Conservation (phyloP, 2,329 filamentous ascomycete genomes). For the Diaporthe ilicicola region DNA sequence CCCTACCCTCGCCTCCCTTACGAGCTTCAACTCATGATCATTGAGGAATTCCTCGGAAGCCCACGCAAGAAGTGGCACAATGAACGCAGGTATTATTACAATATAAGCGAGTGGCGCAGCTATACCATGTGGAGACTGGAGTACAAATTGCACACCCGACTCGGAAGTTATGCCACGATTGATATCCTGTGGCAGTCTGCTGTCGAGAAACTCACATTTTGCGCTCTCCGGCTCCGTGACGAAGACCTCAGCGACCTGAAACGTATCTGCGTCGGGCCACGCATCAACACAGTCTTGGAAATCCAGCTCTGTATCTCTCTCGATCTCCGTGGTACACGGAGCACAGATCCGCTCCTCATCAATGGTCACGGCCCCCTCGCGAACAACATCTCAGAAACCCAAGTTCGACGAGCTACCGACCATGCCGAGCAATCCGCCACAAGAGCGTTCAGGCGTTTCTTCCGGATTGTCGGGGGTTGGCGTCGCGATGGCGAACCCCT, state of each 20-base stretch:
- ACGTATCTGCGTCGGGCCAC: neutral
- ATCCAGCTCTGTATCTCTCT: neutral
- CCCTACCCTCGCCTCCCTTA: neutral
- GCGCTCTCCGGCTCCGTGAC: accelerated
- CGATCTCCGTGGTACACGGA: no score
- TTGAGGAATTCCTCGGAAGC: neutral
- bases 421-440: neutral
- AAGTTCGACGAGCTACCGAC: accelerated
- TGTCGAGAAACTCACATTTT: neutral
- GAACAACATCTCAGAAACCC: no score
- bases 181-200: neutral
- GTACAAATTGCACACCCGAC: no score
- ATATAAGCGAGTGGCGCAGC: no score
- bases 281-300: neutral
- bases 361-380: no score
- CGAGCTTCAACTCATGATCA: neutral
- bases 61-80: neutral
- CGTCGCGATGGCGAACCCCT: neutral
- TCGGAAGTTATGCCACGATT: neutral
- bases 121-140: no score
- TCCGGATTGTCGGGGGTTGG: neutral
- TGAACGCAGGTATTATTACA: no score
- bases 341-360: accelerated
- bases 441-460: neutral
- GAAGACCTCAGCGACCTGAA: neutral